Base-by-base conservation (phyloP, 805 yeast species). In the Ogataea haglerorum region DNA sequence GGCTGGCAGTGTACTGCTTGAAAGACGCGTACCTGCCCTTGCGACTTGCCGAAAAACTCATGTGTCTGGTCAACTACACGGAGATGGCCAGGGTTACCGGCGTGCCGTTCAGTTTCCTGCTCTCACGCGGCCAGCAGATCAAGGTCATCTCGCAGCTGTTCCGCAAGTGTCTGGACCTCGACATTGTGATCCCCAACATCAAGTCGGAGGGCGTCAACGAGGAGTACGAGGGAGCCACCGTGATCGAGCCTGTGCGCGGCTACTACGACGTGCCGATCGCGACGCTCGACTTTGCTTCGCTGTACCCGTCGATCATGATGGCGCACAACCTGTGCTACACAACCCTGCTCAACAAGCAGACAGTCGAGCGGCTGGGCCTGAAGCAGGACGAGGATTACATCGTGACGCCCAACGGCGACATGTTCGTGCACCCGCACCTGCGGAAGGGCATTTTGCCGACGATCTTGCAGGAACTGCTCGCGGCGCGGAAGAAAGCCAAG, bases 1-100 rank as follows among this genome's bases (percentile, higher is more conserved):
- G 99, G 46, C 70, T 93, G 56, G 99, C 99, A 0, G 97, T 93
- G 5, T 93, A 93, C 63, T 93, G 99, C 73, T 69, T 93, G 54
- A 93, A 93, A 56, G 99, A 93, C 70, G 96, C 99, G 0, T 90
- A 84, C 56, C 69, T 93, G 33, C 99, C 99, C 1, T 58, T 93
- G 53, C 69, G 99, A 48, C 70, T 93, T 26, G 64, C 90, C 54
- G 97, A 91, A 49, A 95, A 91, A 56, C 73, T 93, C 39, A 95
- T 93, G 99, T 89, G 97, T 54, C 70, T 93, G 46, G 95, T 95
- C 46, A 93, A 93, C 57, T 93, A 93, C 64, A 91, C 97, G 0
- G 99, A 93, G 65, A 93, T 93, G 99, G 97, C 99, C 2, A 82
- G 99, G 69, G 99, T 93, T 19, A 93, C 99, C 0, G 99, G 99